phyloP scores from a whole-genome alignment of 805 yeast species.

The Metschnikowia gelsemii region DNA sequence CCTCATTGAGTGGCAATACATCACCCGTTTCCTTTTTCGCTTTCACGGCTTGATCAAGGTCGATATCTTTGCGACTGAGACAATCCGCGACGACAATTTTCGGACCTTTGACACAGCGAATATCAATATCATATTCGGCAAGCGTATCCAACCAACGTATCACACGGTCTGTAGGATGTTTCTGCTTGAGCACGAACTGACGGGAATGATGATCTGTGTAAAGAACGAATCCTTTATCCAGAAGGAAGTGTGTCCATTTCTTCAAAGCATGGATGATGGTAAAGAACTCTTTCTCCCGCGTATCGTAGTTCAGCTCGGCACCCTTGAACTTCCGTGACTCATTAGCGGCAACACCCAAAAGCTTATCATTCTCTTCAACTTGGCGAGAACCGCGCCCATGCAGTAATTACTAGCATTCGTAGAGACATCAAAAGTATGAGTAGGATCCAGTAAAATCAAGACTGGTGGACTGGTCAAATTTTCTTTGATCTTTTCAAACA shows the following conservation, averaged over 20 bases:
- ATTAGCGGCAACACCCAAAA: constrained; percentile 2
- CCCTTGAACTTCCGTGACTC: constrained; percentile 1
- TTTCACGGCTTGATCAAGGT: background rate
- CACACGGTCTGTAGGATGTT: background rate
- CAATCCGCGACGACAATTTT: background rate
- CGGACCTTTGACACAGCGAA: background rate
- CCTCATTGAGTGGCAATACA: background rate
- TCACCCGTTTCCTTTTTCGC: too few species aligned
- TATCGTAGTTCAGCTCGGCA: constrained; percentile 1
- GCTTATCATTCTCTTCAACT: background rate
- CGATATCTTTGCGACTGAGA: background rate
- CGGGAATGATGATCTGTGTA: constrained; percentile 5
- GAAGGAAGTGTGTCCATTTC: constrained; percentile 3
- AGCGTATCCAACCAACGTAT: background rate
- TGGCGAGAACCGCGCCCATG: constrained; percentile 4
- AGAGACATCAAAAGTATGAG: background rate
- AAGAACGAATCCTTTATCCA: constrained; percentile 5
- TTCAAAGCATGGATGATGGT: constrained; percentile 8
- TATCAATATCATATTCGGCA: background rate
- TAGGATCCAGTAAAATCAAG: background rate
- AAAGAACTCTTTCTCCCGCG: constrained; percentile 9
- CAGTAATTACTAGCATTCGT: background rate
- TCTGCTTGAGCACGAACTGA: background rate
- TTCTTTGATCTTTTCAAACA: background rate
- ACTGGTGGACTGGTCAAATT: background rate